Conservation (phyloP, 108 stramenopile genomes). For the Aurantiochytrium sp. region DNA sequence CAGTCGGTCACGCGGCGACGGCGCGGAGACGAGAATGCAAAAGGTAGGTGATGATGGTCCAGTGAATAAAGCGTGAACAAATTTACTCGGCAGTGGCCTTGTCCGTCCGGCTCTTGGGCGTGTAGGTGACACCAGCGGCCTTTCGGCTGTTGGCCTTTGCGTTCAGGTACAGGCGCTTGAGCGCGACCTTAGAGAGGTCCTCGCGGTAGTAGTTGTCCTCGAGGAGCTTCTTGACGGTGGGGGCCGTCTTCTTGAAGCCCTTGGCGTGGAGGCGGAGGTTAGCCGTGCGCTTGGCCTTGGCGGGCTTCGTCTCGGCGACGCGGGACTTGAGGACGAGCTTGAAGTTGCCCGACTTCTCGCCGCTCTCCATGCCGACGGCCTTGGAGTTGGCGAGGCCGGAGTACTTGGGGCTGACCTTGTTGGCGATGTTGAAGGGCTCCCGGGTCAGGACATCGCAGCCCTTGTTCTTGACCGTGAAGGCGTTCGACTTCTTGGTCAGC, state of each 20-base stretch:
- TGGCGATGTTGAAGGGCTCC: constrained; percentile 13
- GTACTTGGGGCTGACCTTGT: neutral
- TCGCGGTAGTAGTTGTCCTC: neutral
- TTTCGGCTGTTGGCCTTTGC: constrained; percentile 17
- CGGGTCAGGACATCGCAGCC: neutral
- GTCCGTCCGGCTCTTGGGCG: neutral
- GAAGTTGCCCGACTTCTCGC: neutral
- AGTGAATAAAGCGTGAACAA: neutral
- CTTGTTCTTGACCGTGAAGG: neutral
- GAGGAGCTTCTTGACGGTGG: neutral
- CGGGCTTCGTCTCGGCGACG: neutral
- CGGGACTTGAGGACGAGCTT: constrained; percentile 8
- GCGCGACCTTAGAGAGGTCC: neutral
- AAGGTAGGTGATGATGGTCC: neutral
- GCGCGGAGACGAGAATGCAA: neutral
- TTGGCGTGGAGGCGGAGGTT: neutral
- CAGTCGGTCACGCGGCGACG: neutral
- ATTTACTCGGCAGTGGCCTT: constrained; percentile 17
- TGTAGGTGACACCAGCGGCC: neutral
- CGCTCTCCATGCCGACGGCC: constrained; percentile 18
- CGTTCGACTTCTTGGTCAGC: neutral
- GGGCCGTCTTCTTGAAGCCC: neutral
- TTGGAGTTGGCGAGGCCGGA: constrained; percentile 26
- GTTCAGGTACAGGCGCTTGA: neutral
- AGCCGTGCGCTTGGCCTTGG: neutral